These are phyloP conservation scores for Dactylellina parvicollis DNA, from an alignment of 2,329 filamentous ascomycete species.

Conservation along the genomic window DNA sequence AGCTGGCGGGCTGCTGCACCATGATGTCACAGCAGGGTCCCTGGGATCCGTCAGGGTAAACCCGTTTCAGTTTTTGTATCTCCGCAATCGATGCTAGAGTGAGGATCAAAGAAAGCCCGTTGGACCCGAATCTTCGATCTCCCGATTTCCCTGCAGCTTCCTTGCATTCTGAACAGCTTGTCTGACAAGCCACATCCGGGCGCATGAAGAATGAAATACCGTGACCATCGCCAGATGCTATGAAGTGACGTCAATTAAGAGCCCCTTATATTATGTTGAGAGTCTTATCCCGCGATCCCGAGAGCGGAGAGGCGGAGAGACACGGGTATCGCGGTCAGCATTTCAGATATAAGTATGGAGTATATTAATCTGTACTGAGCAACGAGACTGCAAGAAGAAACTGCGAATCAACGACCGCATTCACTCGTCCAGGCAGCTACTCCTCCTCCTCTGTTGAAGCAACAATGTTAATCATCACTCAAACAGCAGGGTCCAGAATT, in stretches of 20 bases:
- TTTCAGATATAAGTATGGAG: background rate
- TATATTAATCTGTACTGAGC: background rate
- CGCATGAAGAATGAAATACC: conserved; percentile 31
- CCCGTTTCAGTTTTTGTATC: conserved; percentile 22
- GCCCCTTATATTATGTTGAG: background rate
- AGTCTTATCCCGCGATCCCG: background rate
- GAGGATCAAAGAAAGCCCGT: conserved; percentile 37
- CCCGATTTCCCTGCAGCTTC: conserved; percentile 38
- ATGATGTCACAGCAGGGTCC: conserved; percentile 49
- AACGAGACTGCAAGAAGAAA: conserved; percentile 1
- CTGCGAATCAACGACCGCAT: background rate
- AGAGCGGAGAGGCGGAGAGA: conserved; percentile 2
- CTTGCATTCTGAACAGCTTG: conserved; percentile 13
- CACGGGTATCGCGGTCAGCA: background rate
- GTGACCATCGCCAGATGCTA: conserved; percentile 3
- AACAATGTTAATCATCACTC: conserved; percentile 31
- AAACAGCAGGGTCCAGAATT: conserved; percentile 19
- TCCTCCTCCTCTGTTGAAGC: conserved; percentile 12
- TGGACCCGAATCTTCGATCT: conserved; percentile 47
- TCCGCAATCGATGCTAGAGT: conserved; percentile 42
- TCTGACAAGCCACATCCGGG: conserved; percentile 48
- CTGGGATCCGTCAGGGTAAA: conserved; percentile 13
- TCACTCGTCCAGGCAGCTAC: background rate
- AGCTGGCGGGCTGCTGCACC: conserved; percentile 5
- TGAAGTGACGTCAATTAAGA: conserved; percentile 36